Conservation (phyloP, 2,329 filamentous ascomycete genomes). For the Diaporthe australafricana region DNA sequence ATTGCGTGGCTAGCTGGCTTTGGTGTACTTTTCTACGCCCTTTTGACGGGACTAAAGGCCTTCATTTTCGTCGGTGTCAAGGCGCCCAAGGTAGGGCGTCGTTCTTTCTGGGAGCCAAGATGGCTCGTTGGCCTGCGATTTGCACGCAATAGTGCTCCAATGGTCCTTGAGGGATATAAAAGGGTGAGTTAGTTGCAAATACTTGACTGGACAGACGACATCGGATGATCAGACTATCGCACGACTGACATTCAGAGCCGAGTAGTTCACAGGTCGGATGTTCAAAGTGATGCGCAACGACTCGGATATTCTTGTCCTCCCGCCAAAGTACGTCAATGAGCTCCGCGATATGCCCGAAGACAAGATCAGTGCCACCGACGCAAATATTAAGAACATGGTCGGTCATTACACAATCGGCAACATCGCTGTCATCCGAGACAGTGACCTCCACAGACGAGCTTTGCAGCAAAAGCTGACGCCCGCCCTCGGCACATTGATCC, state of each 20-base stretch:
- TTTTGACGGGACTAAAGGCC: too few relatives aligned
- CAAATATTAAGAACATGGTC: background rate
- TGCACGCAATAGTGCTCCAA: background rate
- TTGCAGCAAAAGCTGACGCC: background rate
- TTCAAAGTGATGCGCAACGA: background rate
- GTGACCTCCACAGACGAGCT: background rate
- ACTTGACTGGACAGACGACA: too few relatives aligned
- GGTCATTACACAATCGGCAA: background rate
- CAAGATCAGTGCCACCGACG: background rate
- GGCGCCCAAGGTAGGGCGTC: background rate
- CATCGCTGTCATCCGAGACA: background rate
- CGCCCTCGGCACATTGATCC: background rate
- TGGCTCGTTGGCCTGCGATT: background rate
- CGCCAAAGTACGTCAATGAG: background rate
- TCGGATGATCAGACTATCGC: background rate
- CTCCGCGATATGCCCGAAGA: background rate
- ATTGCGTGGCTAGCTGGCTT: too few relatives aligned
- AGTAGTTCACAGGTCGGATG: background rate
- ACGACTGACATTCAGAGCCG: background rate
- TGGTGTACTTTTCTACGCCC: too few relatives aligned
- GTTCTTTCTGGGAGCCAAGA: background rate
- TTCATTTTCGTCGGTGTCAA: background rate
- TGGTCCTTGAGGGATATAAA: background rate
- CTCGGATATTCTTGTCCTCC: background rate
- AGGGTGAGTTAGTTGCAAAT: background rate